Percentiles rank a stretch among this genome's conserved stretches.
These are phyloP conservation scores for Chlorencoelia australis DNA, from an alignment of 2,329 filamentous ascomycete genomes.

Conservation along the genomic window DNA sequence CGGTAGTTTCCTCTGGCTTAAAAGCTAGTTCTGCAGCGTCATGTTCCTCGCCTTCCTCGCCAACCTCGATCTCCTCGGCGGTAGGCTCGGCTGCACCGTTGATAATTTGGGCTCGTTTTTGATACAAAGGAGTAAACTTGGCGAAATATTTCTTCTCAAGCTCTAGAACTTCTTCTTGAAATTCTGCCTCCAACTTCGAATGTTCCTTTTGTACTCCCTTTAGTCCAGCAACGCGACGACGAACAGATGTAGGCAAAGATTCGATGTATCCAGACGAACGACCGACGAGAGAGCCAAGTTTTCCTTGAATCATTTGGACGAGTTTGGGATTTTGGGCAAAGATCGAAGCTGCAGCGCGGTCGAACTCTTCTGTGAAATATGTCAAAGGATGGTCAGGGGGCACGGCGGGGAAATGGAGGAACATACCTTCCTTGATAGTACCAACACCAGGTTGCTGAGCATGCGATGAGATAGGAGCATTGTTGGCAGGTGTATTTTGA, in stretches of 20 bases:
- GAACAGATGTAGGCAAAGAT: conserved; percentile 79
- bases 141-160: conserved; percentile 99
- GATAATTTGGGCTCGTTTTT: conserved; percentile 88
- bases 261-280: conserved; percentile 97
- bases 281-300: conserved; percentile 85
- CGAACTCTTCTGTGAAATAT: conserved; percentile 64
- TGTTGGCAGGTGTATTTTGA: conserved; percentile 93
- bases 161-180: conserved; percentile 96
- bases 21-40: conserved; percentile 42
- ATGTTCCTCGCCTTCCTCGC: conserved; percentile 64
- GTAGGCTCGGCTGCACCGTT: conserved; percentile 81
- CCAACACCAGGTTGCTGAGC: conserved; percentile 89
- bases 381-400: conserved; percentile 19
- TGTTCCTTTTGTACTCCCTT: conserved; percentile 99
- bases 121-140: conserved; percentile 95
- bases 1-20: conserved; percentile 38
- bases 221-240: conserved; percentile 85
- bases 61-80: conserved; percentile 76
- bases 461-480: conserved; percentile 94
- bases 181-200: conserved; percentile 94
- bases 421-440: conserved; percentile 94
- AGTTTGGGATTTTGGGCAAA: conserved; percentile 94
- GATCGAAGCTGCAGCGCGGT: conserved; percentile 76
- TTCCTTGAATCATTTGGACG: conserved; percentile 95
- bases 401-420: conserved; percentile 21